Percentiles rank a stretch among this genome's conserved stretches.
Evolutionary conservation across 2,329 filamentous ascomycete genomes (phyloP).

Genomic region (Sporothrix curviconia): DNA sequence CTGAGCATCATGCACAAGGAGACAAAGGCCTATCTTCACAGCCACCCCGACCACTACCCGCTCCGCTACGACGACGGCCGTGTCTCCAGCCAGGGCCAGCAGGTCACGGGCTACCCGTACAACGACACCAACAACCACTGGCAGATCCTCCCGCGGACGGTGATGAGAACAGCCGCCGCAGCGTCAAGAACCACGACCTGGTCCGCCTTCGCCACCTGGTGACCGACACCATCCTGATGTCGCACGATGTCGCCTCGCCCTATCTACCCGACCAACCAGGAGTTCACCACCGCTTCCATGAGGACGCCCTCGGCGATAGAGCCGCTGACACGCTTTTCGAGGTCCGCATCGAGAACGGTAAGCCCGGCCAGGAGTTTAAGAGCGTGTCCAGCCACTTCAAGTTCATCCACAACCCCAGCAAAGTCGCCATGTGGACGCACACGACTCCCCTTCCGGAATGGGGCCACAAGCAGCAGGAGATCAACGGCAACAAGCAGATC

Average conservation of each 20-base stretch:
- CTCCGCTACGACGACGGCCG: constrained; percentile 95
- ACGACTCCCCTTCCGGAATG: constrained; percentile 92
- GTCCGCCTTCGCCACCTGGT: constrained; percentile 80
- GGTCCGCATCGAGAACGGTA: constrained; percentile 80
- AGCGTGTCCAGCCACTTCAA: constrained; percentile 92
- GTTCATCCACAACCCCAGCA: constrained; percentile 86
- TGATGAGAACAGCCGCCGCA: constrained; percentile 50
- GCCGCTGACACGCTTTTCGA: constrained; percentile 91
- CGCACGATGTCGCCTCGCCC: constrained; percentile 94
- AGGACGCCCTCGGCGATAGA: constrained; percentile 66
- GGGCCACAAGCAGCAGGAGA: constrained; percentile 95
- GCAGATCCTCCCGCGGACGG: constrained; percentile 70
- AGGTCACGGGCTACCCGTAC: constrained; percentile 95
- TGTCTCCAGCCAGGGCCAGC: constrained; percentile 94
- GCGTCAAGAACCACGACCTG: constrained; percentile 75
- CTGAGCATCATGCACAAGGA: constrained; percentile 93
- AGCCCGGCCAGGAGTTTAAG: constrained; percentile 76
- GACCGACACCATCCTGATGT: constrained; percentile 80
- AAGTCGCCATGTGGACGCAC: constrained; percentile 99
- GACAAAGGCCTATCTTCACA: constrained; percentile 93
- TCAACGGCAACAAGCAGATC: constrained; percentile 98
- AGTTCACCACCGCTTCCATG: constrained; percentile 78
- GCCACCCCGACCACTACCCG: constrained; percentile 81
- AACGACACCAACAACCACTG: constrained; percentile 99
- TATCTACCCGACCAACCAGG: constrained; percentile 96